Evolutionary conservation across 2,329 filamentous ascomycete genomes (phyloP), one percentile per base, ranked within the genome.

Genomic region (Penicillium paneum): DNA sequence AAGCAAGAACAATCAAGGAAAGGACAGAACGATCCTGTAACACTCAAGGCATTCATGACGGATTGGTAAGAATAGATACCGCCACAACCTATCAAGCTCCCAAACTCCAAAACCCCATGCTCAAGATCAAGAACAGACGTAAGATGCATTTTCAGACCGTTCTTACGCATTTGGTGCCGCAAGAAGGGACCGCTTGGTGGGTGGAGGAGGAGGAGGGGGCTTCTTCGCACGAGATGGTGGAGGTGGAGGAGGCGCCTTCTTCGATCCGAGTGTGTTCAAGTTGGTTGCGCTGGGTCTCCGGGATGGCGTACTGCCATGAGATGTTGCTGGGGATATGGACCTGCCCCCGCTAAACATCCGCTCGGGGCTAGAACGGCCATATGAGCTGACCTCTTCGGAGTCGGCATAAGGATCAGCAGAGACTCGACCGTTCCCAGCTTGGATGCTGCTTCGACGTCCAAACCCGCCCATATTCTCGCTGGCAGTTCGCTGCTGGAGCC

Each of bases 191-290:
- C 83, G 75, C 77, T 87, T 87, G 74, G 84, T 80, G 21, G 85
- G 85, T 11, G 83, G 85, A 35, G 83, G 83, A 56, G 83, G 83
- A 56, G 85, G 83, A 21, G 82, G 81, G 12, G 84, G 83, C 71
- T 88, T 88, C 78, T 87, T 88, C 34, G 81, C 74, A 65, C 84
- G 75, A 21, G 80, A 81, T 8, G 83, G 81, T 26, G 83, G 83
- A 24, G 85, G 85, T 28, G 85, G 85, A 19, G 85, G 85, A 43
- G 83, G 82, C 41, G 78, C 79, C 70, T 83, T 84, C 69, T 81
- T 81, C 26, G 67, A 45, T 42, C 59, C 57, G 13, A 57, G 58
- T 29, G 60, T 61, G 62, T 68, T 67, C 62, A 75, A 52, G 8
- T 74, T 74, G 17, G 75, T 76, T 64, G 78, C 79, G 65, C 81